Percentiles rank a stretch among this genome's conserved stretches.
Conservation (phyloP, 176 grass and related monocot species). For the Oryza meyeriana region DNA sequence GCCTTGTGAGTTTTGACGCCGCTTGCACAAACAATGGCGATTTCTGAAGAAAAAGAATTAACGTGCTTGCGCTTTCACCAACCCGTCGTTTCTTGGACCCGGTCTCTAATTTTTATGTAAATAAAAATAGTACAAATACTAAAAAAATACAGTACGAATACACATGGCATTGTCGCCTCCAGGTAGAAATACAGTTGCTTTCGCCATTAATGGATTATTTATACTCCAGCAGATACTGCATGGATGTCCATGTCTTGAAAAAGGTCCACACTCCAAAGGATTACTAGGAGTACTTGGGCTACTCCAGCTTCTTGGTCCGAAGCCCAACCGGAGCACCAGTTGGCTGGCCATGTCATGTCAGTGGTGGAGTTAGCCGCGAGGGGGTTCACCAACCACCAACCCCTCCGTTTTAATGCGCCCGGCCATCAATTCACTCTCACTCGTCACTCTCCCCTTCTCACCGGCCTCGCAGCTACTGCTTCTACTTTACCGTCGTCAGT, state of each 20-base stretch:
- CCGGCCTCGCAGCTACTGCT: conserved; percentile 2
- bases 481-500: not conserved
- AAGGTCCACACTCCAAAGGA: no score
- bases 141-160: not conserved
- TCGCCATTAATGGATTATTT: not conserved
- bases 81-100: not conserved
- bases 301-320: not conserved
- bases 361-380: conserved; percentile 37
- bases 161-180: not conserved
- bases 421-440: conserved; percentile 44
- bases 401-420: conserved; percentile 35
- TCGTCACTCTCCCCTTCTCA: not conserved
- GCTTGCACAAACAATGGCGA: no score
- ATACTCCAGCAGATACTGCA: not conserved
- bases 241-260: not conserved
- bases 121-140: not conserved
- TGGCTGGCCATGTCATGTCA: conserved; percentile 39
- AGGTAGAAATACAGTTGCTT: not conserved
- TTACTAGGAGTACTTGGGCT: conserved; percentile 26
- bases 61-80: not conserved
- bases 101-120: not conserved
- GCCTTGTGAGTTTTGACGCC: no score
- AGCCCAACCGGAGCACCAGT: conserved; percentile 19
- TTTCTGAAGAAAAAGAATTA: no score
- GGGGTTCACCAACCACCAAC: conserved; percentile 79